Evolutionary conservation across 2,329 filamentous ascomycete species (phyloP), one percentile per base, ranked within the genome.

Genomic region (Pezicula carpinea): DNA sequence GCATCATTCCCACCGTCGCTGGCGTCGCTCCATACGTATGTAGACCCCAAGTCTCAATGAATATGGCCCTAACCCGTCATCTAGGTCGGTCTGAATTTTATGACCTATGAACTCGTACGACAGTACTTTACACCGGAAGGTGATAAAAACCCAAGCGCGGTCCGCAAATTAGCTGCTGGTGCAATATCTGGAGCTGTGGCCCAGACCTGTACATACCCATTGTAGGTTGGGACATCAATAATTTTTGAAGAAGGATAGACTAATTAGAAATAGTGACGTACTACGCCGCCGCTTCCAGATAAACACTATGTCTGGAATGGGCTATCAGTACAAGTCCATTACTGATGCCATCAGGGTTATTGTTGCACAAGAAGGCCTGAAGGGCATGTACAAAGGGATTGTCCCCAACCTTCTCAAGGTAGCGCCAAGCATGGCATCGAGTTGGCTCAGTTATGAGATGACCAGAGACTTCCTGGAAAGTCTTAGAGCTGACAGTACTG

Each of bases 251-350:
- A 39, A 15, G 4, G 39, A 29, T 36, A 38, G 2, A 34, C 52
- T 59, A 63, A 64, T 50, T 63, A 23, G 43, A 13, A 8, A 40
- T 51, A 93, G 89, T 64, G 91, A 96, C 64, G 92, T 99, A 2
- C 76, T 99, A 46, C 87, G 93, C 26, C 83, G 93, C 50, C 82
- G 93, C 43, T 99, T 99, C 66, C 93, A 99, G 65, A 93, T 99
- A 71, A 99, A 99, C 69, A 96, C 93, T 45, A 99, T 99, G 93
- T 89, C 87, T 40, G 93, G 93, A 43, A 92, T 99, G 83, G 93
- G 93, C 43, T 97, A 96, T 69, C 82, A 92, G 65, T 99, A 99
- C 72, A 90, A 87, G 61, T 86, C 84, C 6, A 85, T 99, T 36
- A 76, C 81, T 52, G 89, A 96, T 63, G 93, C 93, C 3, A 73